Percentiles rank a stretch among this genome's conserved stretches.
phyloP scores from a whole-genome alignment of 257 asterid species.

The Parsonsia alboflavescens region DNA sequence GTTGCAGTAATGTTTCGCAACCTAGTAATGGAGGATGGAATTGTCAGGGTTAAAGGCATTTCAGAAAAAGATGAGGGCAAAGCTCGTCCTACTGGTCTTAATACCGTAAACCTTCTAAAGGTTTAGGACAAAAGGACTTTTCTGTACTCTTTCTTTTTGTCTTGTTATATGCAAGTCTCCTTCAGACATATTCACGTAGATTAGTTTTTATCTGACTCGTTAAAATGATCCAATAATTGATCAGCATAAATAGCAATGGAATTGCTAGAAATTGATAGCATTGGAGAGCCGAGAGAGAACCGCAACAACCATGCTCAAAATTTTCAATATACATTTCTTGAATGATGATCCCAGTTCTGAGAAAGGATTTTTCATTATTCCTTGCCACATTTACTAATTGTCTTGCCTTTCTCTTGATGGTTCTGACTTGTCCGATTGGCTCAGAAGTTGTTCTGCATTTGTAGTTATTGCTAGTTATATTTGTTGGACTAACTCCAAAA shows the following conservation, averaged over 20 bases:
- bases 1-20: constrained; percentile 62
- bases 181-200: neutral
- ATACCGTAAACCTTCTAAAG: constrained; percentile 92
- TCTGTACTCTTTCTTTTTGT: constrained; percentile 13
- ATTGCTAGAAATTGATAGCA: too few relatives aligned
- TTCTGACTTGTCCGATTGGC: neutral
- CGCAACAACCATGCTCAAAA: too few relatives aligned
- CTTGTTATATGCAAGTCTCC: neutral
- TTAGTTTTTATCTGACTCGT: neutral
- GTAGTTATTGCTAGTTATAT: neutral
- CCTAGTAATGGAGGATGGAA: constrained; percentile 56
- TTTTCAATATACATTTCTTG: neutral
- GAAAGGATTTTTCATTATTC: neutral
- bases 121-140: constrained; percentile 32
- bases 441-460: neutral
- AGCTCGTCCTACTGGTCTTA: constrained; percentile 81
- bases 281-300: too few relatives aligned
- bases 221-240: neutral
- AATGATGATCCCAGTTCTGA: neutral
- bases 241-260: neutral
- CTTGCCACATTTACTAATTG: neutral
- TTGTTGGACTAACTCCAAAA: neutral
- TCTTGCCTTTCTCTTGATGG: neutral
- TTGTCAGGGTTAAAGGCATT: constrained; percentile 46
- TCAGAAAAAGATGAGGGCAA: constrained; percentile 73